Evolutionary conservation across 768 basidiomycete species (phyloP), one percentile per base, ranked within the genome.

Genomic region (Agaricus bisporus): DNA sequence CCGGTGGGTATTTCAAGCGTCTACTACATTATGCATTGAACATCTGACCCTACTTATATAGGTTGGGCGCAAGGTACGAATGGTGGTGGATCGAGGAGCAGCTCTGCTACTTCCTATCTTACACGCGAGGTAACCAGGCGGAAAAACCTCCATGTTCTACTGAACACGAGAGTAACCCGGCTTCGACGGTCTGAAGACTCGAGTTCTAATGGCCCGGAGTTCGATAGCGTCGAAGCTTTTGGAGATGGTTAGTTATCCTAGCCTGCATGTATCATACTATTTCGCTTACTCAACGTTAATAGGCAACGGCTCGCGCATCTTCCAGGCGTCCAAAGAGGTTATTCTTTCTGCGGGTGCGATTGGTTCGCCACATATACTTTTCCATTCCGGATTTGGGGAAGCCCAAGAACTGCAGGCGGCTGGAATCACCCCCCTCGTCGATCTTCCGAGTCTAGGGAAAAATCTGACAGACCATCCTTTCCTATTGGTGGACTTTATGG

Each of bases 51-150:
- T 26, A 32, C 15, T 42, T 32, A 8, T 12, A 32, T 28, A 61
- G 64, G 49, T 3, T 64, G 60, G 61, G 41, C 36, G 14, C 68
- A 64, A 35, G 60, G 61, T 9, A 62, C 64, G 1, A 61, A 66
- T 38, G 62, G 59, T n/a, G 51, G 60, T 32, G 67, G 65, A 4
- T 60, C 60, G 41, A 55, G 70, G 18, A 67, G 66, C 26, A 69
- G 66, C 45, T 60, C 70, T n/a, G 63, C 68, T 6, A 65, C 64
- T 4, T 61, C 64, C 0, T 72, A 69, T 46, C 60, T 72, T 10
- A 59, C 57, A 2, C 51, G 56, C 0, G 35, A 60, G 3, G 63
- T 67, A 36, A 47, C 62, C 1, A 41, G 56, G 4, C 47, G 70
- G 11, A 51, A 56, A 1, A 72, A 72, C 51, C 55, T 72, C 14